Percentiles rank a stretch among this genome's conserved stretches.
These are phyloP conservation scores for Tausonia pullulans DNA, from an alignment of 1,284 basidiomycete species.

Conservation along the genomic window DNA sequence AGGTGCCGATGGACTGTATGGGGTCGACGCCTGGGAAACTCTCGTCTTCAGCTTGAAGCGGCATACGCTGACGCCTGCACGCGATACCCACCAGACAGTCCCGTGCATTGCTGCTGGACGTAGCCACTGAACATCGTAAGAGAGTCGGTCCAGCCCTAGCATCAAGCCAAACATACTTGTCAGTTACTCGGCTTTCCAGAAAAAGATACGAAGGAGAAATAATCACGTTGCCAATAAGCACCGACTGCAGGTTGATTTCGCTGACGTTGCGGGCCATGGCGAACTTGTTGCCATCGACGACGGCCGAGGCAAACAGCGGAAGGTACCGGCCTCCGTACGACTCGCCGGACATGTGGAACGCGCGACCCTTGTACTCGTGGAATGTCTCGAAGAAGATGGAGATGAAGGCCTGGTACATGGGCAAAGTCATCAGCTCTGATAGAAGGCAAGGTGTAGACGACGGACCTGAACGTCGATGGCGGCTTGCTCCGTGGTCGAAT, in stretches of 20 bases:
- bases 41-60: no score
- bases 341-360: constrained; percentile 47
- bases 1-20: constrained; percentile 9
- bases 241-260: constrained; percentile 64
- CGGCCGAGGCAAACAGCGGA: constrained; percentile 64
- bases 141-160: constrained; percentile 2
- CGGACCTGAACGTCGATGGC: constrained; percentile 48
- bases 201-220: not conserved
- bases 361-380: constrained; percentile 48
- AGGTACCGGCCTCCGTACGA: constrained; percentile 41
- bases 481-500: constrained; percentile 51
- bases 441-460: no score
- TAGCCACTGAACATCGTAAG: constrained; percentile 5
- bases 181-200: no score
- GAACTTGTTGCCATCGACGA: constrained; percentile 62
- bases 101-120: constrained; percentile 9
- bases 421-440: no score
- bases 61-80: no score
- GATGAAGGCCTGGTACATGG: constrained; percentile 43
- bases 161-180: no score
- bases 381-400: constrained; percentile 62
- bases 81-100: not conserved
- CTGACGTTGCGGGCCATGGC: constrained; percentile 48
- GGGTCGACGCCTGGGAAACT: not conserved
- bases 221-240: constrained; percentile 25